These are phyloP conservation scores for Lineolata rhizophorae DNA, from an alignment of 495 filamentous ascomycete genomes.

Conservation along the genomic window DNA sequence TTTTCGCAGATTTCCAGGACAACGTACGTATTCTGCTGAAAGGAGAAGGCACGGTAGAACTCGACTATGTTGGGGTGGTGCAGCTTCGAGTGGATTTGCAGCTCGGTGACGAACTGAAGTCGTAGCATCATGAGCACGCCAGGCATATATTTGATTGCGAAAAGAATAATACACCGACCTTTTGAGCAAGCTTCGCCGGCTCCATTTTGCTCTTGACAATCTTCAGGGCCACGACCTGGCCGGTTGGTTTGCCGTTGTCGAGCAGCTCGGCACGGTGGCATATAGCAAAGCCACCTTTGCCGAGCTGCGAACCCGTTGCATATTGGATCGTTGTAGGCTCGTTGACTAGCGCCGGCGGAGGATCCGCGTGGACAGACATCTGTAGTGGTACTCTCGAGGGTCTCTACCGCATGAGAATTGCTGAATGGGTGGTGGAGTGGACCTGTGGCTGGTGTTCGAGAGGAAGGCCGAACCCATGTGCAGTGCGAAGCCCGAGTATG, in stretches of 20 bases:
- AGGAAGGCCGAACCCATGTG: no score
- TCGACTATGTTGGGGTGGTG: constrained; percentile 82
- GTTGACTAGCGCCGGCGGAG: constrained; percentile 41
- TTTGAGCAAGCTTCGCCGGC: constrained; percentile 64
- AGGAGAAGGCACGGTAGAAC: constrained; percentile 87
- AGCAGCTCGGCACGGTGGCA: constrained; percentile 59
- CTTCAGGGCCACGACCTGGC: constrained; percentile 60
- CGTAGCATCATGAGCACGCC: constrained; percentile 20
- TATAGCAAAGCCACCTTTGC: constrained; percentile 89
- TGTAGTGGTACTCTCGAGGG: constrained; percentile 1
- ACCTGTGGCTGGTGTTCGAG: no score
- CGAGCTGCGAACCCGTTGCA: constrained; percentile 59
- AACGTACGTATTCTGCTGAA: constrained; percentile 70
- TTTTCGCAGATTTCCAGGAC: constrained; percentile 87
- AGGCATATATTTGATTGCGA: constrained; percentile 1
- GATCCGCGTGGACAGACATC: constrained; percentile 22
- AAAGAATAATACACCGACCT: constrained; percentile 42
- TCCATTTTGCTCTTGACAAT: constrained; percentile 80
- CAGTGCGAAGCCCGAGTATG: no score
- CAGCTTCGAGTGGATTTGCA: constrained; percentile 97
- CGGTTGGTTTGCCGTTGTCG: constrained; percentile 26
- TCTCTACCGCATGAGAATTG: not conserved
- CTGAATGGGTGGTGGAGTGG: no score
- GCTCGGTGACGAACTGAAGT: constrained; percentile 94
- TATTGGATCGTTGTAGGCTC: constrained; percentile 63